Evolutionary conservation across 31 red algal genomes (phyloP).

Genomic region (Bonnemaisonia californica): DNA sequence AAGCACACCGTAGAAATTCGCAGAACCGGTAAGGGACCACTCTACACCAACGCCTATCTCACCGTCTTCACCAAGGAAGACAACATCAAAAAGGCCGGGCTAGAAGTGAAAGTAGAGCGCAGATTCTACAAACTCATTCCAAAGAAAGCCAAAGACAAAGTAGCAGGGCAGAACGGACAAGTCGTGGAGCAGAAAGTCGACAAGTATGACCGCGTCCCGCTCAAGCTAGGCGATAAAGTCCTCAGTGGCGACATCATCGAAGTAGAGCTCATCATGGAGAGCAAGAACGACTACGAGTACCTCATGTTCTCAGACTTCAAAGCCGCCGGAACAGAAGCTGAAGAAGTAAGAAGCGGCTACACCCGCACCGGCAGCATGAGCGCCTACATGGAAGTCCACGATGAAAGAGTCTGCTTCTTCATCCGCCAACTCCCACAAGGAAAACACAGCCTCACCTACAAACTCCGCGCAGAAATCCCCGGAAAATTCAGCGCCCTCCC

Average conservation of each 20-base stretch:
- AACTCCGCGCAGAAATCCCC: slow-evolving; percentile 9
- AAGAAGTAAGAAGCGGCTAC: slow-evolving; percentile 11
- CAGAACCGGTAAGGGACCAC: background rate
- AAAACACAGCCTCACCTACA: slow-evolving; percentile 6
- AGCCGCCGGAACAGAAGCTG: background rate
- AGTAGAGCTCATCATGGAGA: slow-evolving; percentile 11
- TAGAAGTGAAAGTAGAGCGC: slow-evolving; percentile 23
- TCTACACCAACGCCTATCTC: slow-evolving; percentile 18
- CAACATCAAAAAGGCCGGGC: slow-evolving; percentile 8
- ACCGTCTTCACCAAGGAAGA: slow-evolving; percentile 23
- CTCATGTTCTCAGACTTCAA: slow-evolving; percentile 9
- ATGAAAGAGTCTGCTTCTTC: background rate
- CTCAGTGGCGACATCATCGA: slow-evolving; percentile 15
- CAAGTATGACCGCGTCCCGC: background rate
- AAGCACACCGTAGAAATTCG: slow-evolving; percentile 7
- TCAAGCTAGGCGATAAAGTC: background rate
- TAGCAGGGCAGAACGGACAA: slow-evolving; percentile 1
- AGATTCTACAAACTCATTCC: slow-evolving; percentile 9
- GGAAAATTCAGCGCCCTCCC: slow-evolving; percentile 7
- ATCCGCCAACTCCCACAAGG: background rate
- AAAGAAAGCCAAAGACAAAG: background rate
- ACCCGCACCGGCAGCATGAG: background rate
- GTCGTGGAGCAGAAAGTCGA: background rate
- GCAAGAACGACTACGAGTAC: slow-evolving; percentile 20
- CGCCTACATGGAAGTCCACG: slow-evolving; percentile 23